These are phyloP conservation scores for Leucosporidium yakuticum DNA, from an alignment of 768 basidiomycete genomes.

Conservation along the genomic window DNA sequence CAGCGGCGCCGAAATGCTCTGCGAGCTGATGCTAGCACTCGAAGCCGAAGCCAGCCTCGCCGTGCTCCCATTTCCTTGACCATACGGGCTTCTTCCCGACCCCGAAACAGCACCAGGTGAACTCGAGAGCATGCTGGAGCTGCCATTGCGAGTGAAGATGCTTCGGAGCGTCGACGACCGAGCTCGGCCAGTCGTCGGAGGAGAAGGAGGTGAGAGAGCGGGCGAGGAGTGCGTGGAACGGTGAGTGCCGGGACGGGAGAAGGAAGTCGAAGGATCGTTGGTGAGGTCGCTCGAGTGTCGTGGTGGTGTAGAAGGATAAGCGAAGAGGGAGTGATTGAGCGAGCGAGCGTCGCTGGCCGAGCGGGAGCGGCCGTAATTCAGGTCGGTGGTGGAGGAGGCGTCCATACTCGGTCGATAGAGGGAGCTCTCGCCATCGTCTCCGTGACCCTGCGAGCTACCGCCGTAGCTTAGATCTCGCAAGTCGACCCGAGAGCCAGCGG, in stretches of 20 bases:
- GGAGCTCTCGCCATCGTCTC: not conserved
- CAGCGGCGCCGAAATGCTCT: slow-evolving; percentile 28
- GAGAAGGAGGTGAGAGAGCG: not conserved
- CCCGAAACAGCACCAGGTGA: not conserved
- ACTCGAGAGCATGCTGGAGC: not conserved
- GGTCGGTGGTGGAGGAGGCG: not conserved
- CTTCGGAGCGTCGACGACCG: slow-evolving; percentile 22
- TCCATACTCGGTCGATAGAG: not conserved
- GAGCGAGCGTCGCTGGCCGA: slow-evolving; percentile 22
- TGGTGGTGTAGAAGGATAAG: not conserved
- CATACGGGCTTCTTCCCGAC: slow-evolving; percentile 26
- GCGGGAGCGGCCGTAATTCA: slow-evolving; percentile 8
- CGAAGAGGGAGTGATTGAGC: not conserved
- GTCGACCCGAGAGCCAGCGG: slow-evolving; percentile 1
- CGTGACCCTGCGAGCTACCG: not conserved
- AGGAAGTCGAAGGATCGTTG: not conserved
- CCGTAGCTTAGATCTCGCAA: not conserved
- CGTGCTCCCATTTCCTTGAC: slow-evolving; percentile 17
- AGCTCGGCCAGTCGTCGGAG: slow-evolving; percentile 7
- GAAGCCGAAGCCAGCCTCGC: slow-evolving; percentile 6
- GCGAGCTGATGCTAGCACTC: slow-evolving; percentile 8
- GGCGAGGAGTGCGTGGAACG: not conserved
- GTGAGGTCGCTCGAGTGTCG: not conserved
- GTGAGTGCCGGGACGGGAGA: slow-evolving; percentile 6
- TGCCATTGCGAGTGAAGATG: slow-evolving; percentile 8